phyloP scores from a whole-genome alignment of 2,329 filamentous ascomycete species.

The Claviceps arundinis region DNA sequence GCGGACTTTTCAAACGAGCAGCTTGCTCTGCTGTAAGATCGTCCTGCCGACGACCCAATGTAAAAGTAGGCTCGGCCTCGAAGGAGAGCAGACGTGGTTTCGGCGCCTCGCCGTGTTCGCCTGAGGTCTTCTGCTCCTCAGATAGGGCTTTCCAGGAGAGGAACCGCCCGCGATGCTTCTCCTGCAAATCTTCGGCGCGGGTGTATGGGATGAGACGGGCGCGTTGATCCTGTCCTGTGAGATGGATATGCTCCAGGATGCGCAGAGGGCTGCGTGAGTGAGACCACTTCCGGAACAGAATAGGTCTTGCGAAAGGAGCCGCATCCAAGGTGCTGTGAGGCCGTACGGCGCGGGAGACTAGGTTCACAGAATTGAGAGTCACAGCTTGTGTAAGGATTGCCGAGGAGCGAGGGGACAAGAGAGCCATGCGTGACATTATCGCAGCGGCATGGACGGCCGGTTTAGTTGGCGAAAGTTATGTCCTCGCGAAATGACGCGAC shows the following conservation, averaged over 20 bases:
- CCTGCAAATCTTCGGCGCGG: constrained; percentile 18
- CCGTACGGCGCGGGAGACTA: not conserved
- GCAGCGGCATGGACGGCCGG: not conserved
- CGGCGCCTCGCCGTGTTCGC: constrained; percentile 20
- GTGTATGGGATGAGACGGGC: constrained; percentile 19
- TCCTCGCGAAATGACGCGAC: too few species aligned
- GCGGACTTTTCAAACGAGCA: constrained; percentile 27
- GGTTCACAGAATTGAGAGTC: not conserved
- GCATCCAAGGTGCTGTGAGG: not conserved
- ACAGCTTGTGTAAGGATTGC: not conserved
- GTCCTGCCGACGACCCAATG: constrained; percentile 70
- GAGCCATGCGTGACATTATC: constrained; percentile 1
- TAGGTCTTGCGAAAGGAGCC: not conserved
- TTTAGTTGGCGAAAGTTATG: not conserved
- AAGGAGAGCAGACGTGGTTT: constrained; percentile 66
- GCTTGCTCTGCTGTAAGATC: constrained; percentile 32
- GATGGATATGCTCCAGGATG: constrained; percentile 19
- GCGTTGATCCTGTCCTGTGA: constrained; percentile 10
- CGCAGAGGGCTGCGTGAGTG: not conserved
- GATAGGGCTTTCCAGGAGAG: constrained; percentile 22
- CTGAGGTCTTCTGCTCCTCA: constrained; percentile 8
- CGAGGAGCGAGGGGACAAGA: not conserved
- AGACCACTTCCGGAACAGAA: not conserved
- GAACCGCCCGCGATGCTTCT: constrained; percentile 19
- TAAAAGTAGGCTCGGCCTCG: constrained; percentile 72